Percentiles rank a stretch among this genome's conserved stretches.
Evolutionary conservation across 441 rosid species (phyloP).

Genomic region (Kokia cookei): DNA sequence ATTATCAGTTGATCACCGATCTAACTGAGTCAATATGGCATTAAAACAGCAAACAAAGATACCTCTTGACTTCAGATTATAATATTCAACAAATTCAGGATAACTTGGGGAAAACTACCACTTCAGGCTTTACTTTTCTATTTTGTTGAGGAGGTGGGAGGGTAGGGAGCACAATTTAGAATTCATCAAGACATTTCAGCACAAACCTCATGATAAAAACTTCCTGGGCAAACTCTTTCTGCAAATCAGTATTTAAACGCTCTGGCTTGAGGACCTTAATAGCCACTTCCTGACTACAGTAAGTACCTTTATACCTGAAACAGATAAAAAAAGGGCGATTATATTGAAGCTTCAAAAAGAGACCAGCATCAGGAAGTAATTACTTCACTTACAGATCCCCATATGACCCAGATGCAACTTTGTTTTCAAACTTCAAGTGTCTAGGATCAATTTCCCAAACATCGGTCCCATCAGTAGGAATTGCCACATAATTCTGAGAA

Average conservation of each 20-base stretch:
- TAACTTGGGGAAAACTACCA: not conserved
- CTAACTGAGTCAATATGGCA: not conserved
- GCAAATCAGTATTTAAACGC: slow-evolving; percentile 53
- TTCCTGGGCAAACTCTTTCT: slow-evolving; percentile 76
- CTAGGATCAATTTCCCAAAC: slow-evolving; percentile 66
- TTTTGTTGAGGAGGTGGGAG: not conserved
- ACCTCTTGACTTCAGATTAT: not conserved
- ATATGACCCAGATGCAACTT: slow-evolving; percentile 71
- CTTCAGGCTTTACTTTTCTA: not conserved
- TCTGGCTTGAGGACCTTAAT: slow-evolving; percentile 73
- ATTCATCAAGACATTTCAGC: not conserved
- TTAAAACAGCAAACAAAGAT: not conserved
- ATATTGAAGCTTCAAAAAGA: slow-evolving; percentile 6
- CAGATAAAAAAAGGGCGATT: not conserved
- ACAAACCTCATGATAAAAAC: slow-evolving; percentile 71
- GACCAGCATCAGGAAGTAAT: slow-evolving; percentile 1
- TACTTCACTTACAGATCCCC: slow-evolving; percentile 59
- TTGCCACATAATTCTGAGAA: slow-evolving; percentile 39
- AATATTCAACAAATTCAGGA: not conserved
- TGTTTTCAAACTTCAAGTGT: slow-evolving; percentile 44
- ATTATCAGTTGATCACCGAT: not conserved
- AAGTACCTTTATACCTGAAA: slow-evolving; percentile 59
- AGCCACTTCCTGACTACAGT: slow-evolving; percentile 73
- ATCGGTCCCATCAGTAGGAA: slow-evolving; percentile 69
- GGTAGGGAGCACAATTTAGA: not conserved